Evolutionary conservation across 2,329 filamentous ascomycete genomes (phyloP).

Genomic region (Bipolaris cookei): DNA sequence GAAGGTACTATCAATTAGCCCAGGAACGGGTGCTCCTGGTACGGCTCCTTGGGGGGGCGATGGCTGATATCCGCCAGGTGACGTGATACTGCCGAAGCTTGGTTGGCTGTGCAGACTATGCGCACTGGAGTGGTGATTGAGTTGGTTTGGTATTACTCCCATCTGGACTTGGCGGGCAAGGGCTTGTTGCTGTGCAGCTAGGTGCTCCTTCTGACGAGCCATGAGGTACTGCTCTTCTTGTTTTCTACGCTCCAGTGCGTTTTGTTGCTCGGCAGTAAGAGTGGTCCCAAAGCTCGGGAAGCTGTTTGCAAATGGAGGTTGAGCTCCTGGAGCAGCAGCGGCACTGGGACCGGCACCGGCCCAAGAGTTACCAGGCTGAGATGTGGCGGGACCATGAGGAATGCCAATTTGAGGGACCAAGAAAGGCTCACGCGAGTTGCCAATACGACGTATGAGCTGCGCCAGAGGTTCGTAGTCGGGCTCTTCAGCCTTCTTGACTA

Average conservation of each 20-base stretch:
- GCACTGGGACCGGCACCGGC: slow-evolving; percentile 45
- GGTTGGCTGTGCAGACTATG: slow-evolving; percentile 97
- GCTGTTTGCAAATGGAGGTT: slow-evolving; percentile 87
- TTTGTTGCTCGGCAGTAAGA: slow-evolving; percentile 95
- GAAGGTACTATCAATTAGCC: slow-evolving; percentile 72
- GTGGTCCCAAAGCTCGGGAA: slow-evolving; percentile 98
- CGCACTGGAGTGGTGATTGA: slow-evolving; percentile 93
- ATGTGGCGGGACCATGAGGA: slow-evolving; percentile 77
- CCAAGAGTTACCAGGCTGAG: slow-evolving; percentile 55
- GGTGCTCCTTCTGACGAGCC: slow-evolving; percentile 91
- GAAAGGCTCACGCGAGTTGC: slow-evolving; percentile 96
- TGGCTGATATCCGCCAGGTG: slow-evolving; percentile 74
- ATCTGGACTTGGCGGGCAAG: slow-evolving; percentile 72
- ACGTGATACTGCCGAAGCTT: slow-evolving; percentile 92
- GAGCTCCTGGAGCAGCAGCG: slow-evolving; percentile 54
- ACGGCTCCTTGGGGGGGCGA: slow-evolving; percentile 62
- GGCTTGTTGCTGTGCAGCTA: slow-evolving; percentile 83
- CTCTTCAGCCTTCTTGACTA: slow-evolving; percentile 95
- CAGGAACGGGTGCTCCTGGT: slow-evolving; percentile 56
- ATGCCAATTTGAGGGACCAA: slow-evolving; percentile 96
- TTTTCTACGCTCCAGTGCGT: slow-evolving; percentile 93
- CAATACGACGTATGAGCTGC: slow-evolving; percentile 92
- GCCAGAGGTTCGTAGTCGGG: slow-evolving; percentile 92
- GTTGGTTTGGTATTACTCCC: slow-evolving; percentile 62
- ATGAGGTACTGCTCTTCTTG: slow-evolving; percentile 98